Evolutionary conservation across 768 basidiomycete species (phyloP), one percentile per base, ranked within the genome.

Genomic region (Xerocomus spinulosus): DNA sequence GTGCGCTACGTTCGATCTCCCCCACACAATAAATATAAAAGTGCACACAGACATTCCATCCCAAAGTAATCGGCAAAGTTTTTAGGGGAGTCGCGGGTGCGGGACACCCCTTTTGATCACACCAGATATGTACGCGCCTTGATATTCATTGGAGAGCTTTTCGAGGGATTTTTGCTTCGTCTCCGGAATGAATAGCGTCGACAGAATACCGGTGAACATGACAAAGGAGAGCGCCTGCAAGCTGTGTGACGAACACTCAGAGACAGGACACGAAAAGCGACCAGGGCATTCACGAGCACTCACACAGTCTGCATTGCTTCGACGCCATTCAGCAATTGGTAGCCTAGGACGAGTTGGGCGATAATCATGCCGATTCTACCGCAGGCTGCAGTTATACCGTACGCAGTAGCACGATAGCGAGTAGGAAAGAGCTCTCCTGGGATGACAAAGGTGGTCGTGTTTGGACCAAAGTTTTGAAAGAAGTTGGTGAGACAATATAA

Each of bases 191-290:
- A 92, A 76, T 34, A 89, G 68, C 2, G 90, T 91, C 9, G 91
- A 89, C 70, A 83, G 76, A 56, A 90, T 71, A 44, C 90, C 90
- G 1, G 86, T 89, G 48, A 89, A 69, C 88, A 90, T 91, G 75
- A 91, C 83, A 40, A 89, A 69, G 9, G 88, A 86, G 52, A 92
- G 86, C 52, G 87, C 79, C 64, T 89, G 77, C 32, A 92, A 66
- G 54, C 83, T 85, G 42, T 1, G 25, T 32, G 28, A 32, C 24
- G n/a, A 26, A 25, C 24, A 25, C 25, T 40, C n/a, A 40, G 24
- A 26, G n/a, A 40, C 9, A 12, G 25, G 10, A 17, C 23, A 25
- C 9, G 15, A 14, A 23, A 21, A 12, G 20, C 18, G 12, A 37
- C 14, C 5, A 8, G 23, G 36, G 23, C 5, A 9, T 35, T 26